Percentiles rank a stretch among this genome's conserved stretches.
Evolutionary conservation across 139 green algal genomes (phyloP).

Genomic region (Chlamydomonas sphaeroides): DNA sequence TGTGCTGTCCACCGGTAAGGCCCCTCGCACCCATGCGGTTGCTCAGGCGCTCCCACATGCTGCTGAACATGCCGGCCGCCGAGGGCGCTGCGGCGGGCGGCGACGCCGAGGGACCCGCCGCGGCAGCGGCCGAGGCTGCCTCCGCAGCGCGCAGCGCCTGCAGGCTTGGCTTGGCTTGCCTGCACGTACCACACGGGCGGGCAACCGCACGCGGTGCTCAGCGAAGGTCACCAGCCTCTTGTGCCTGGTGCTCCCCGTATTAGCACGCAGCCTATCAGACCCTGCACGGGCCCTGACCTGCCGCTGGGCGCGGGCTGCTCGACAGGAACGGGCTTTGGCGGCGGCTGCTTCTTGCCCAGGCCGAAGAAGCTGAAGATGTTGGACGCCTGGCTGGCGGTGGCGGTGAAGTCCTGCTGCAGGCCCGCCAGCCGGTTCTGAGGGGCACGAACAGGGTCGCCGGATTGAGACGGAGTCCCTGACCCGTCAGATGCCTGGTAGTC

Average conservation of each 20-base stretch:
- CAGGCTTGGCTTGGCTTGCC: not conserved
- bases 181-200: too few species aligned
- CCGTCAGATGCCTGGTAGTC: too few species aligned
- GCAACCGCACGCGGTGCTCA: too few species aligned
- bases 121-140: conserved; percentile 4
- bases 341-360: conserved; percentile 26
- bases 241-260: too few species aligned
- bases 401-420: conserved; percentile 51
- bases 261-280: too few species aligned
- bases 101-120: not conserved
- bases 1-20: too few species aligned
- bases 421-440: conserved; percentile 18
- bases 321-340: too few species aligned
- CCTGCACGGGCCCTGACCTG: too few species aligned
- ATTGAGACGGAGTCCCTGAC: too few species aligned
- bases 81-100: not conserved
- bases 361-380: conserved; percentile 44
- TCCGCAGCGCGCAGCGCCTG: not conserved
- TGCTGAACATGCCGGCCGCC: conserved; percentile 26
- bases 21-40: too few species aligned
- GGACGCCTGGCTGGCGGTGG: conserved; percentile 41
- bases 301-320: conserved; percentile 6
- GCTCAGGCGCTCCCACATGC: conserved; percentile 32
- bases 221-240: too few species aligned
- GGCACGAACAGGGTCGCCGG: too few species aligned